Evolutionary conservation across 495 filamentous ascomycete genomes (phyloP).

Genomic region (Neurospora africana): DNA sequence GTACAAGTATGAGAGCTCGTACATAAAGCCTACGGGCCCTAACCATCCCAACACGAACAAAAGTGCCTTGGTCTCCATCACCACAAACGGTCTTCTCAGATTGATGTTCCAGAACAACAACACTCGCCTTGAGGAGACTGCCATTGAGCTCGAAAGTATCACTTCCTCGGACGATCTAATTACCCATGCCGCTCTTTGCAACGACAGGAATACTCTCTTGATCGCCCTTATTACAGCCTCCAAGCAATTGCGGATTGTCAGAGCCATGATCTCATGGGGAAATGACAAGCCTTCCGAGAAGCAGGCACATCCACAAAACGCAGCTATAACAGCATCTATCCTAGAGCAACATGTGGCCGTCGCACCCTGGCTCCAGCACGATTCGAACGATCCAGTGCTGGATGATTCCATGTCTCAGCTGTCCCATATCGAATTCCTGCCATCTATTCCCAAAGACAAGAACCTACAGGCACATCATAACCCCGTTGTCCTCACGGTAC

Average conservation of each 20-base stretch:
- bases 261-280: slow-evolving; percentile 47
- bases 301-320: slow-evolving; percentile 21
- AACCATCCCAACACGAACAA: slow-evolving; percentile 55
- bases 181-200: slow-evolving; percentile 70
- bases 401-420: slow-evolving; percentile 49
- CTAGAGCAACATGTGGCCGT: slow-evolving; percentile 39
- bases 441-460: slow-evolving; percentile 38
- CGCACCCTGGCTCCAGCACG: slow-evolving; percentile 38
- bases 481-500: slow-evolving; percentile 57
- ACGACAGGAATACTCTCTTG: slow-evolving; percentile 57
- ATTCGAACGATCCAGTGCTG: slow-evolving; percentile 29
- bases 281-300: slow-evolving; percentile 29
- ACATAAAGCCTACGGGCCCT: slow-evolving; percentile 51
- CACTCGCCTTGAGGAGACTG: slow-evolving; percentile 53
- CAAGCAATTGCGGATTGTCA: slow-evolving; percentile 55
- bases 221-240: slow-evolving; percentile 56
- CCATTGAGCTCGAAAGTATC: slow-evolving; percentile 58
- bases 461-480: slow-evolving; percentile 23
- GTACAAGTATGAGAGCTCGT: slow-evolving; percentile 34
- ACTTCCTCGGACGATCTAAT: slow-evolving; percentile 57
- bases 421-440: slow-evolving; percentile 56
- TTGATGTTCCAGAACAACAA: slow-evolving; percentile 53
- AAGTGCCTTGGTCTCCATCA: slow-evolving; percentile 60
- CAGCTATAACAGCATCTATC: slow-evolving; percentile 31
- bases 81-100: slow-evolving; percentile 55